Percentiles rank a stretch among this genome's conserved stretches.
Evolutionary conservation across 192 early-diverging fungal species (phyloP).

Genomic region (Entomortierella chlamydospora): DNA sequence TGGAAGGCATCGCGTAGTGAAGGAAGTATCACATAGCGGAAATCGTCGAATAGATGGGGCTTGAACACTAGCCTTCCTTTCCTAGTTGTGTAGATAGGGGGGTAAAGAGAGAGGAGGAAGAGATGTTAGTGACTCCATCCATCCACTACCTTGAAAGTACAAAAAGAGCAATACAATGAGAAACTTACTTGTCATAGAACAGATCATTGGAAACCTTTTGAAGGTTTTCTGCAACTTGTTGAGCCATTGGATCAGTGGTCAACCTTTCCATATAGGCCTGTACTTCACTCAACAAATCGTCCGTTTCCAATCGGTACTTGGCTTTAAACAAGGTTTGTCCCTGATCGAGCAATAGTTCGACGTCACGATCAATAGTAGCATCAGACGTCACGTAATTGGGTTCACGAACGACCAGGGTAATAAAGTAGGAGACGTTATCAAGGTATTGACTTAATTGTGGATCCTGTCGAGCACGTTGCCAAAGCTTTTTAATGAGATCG

Average conservation of each 20-base stretch:
- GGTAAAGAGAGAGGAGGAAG: not conserved
- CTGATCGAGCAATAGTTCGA: slow-evolving; percentile 20
- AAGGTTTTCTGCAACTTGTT: slow-evolving; percentile 39
- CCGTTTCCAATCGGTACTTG: slow-evolving; percentile 40
- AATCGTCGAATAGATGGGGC: slow-evolving; percentile 57
- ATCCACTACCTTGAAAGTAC: no score
- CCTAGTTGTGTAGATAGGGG: slow-evolving; percentile 13
- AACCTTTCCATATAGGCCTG: slow-evolving; percentile 32
- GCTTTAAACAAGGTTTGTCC: slow-evolving; percentile 27
- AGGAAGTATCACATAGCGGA: slow-evolving; percentile 53
- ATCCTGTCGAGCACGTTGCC: slow-evolving; percentile 23
- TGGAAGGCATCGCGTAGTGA: slow-evolving; percentile 56
- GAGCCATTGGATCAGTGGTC: slow-evolving; percentile 33
- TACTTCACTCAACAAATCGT: slow-evolving; percentile 24
- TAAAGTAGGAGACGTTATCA: slow-evolving; percentile 18
- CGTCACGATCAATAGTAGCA: slow-evolving; percentile 36
- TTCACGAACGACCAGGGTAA: slow-evolving; percentile 40
- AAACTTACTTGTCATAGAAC: slow-evolving; percentile 51
- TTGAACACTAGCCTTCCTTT: slow-evolving; percentile 55
- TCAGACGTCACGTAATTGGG: slow-evolving; percentile 46
- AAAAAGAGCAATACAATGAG: not conserved
- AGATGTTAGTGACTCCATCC: not conserved
- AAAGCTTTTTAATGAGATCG: slow-evolving; percentile 31
- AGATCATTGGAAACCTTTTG: slow-evolving; percentile 46
- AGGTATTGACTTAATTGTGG: slow-evolving; percentile 43